phyloP scores from a whole-genome alignment of 75 land plant genomes.

The Isoetes taiwanensis region DNA sequence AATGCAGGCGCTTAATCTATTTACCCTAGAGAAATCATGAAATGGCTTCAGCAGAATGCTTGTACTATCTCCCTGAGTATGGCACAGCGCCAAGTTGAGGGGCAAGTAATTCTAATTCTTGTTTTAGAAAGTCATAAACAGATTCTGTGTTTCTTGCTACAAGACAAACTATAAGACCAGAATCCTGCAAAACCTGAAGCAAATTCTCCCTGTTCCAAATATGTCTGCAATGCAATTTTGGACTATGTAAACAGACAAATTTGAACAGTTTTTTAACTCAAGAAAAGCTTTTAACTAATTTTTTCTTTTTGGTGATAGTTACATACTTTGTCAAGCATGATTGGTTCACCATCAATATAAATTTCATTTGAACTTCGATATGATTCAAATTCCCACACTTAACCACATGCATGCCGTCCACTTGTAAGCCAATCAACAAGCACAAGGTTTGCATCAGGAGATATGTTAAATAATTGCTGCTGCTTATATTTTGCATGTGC shows the following conservation, averaged over 20 bases:
- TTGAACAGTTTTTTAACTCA: too few relatives aligned
- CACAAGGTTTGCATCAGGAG: constrained; percentile 49
- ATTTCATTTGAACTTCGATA: constrained; percentile 77
- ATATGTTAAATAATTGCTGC: constrained; percentile 49
- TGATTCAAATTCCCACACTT: constrained; percentile 63
- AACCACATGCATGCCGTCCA: constrained; percentile 79
- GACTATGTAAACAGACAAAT: too few relatives aligned
- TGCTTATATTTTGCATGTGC: constrained; percentile 60
- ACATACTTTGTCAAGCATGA: too few relatives aligned
- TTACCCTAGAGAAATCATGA: too few relatives aligned
- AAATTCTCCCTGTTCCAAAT: too few relatives aligned
- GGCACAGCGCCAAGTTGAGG: constrained; percentile 53
- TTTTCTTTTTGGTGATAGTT: too few relatives aligned
- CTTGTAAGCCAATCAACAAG: constrained; percentile 95
- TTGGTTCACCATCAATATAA: constrained; percentile 31
- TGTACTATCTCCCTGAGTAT: constrained; percentile 34
- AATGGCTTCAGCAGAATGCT: too few relatives aligned
- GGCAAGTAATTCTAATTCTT: constrained; percentile 40
- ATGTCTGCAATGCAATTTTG: too few relatives aligned
- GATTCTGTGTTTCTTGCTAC: constrained; percentile 53
- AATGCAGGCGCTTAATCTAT: too few relatives aligned
- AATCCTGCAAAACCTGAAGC: constrained; percentile 57
- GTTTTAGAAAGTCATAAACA: constrained; percentile 54
- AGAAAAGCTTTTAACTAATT: too few relatives aligned
- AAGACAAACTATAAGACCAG: constrained; percentile 62